Base-by-base conservation (phyloP, 2,329 filamentous ascomycete genomes). In the Penicillium brasilianum region DNA sequence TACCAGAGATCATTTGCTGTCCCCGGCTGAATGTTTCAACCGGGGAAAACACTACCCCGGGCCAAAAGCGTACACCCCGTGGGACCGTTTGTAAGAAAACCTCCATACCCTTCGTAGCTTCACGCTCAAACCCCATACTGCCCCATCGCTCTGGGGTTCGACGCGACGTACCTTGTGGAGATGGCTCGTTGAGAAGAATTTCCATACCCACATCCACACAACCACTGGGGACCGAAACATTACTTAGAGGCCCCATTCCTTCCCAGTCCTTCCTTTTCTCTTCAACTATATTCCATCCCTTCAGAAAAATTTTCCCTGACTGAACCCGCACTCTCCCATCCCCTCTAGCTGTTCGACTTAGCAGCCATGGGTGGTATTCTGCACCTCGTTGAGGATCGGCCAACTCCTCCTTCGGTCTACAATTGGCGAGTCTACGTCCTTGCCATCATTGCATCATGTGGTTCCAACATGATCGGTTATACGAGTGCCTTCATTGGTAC, bases 401-500 rank as follows among this genome's bases (percentile, higher is more conserved):
- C 84, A 36, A 86, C 84, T 61, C 84, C 84, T 22, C 81, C 80
- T 69, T 77, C 77, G 56, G 84, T 87, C 59, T 87, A 86, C 80
- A 86, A 86, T 72, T 86, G 84, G 84, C 78, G 83, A 55, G 82
- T 87, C 52, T 87, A 86, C 67, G 74, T 80, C 14, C 83, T 81
- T 48, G 83, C 84, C 14, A 73, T 76, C 22, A 80, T 85, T 54
- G 84, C 84, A 62, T 85, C 81, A 59, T 85, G 83, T 67, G 84
- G 84, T 59, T 82, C 84, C 66, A 85, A 83, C 68, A 86, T 85
- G 82, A 85, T 85, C 64, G 82, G 83, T 32, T 85, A 85, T 66
- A 90, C 92, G 72, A 88, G 85, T 58, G 88, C 90, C 65, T 93
- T 93, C 77, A 93, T 93, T 68, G 90, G 90, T 66, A 90, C 88